Percentiles rank a stretch among this genome's conserved stretches.
Conservation (phyloP, 192 early-diverging fungal genomes). For the Phycomyces blakesleeanus region DNA sequence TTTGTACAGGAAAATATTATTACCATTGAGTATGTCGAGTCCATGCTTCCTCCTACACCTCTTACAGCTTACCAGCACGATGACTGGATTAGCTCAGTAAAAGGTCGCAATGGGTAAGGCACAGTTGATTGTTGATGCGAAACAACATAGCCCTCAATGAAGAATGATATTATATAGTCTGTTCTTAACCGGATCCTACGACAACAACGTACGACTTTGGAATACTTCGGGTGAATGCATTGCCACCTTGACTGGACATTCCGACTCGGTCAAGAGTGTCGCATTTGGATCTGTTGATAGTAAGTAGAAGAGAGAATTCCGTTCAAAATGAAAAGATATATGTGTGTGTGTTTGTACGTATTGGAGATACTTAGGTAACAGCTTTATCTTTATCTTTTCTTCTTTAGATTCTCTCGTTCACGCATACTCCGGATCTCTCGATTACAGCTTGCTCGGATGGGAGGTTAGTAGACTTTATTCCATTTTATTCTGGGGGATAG, state of each 20-base stretch:
- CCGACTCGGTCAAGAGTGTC: constrained; percentile 73
- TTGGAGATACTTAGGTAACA: neutral
- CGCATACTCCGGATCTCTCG: constrained; percentile 57
- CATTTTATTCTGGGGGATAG: neutral
- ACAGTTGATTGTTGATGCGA: neutral
- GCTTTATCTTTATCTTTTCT: constrained; percentile 1
- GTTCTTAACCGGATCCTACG: constrained; percentile 82
- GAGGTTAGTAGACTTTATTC: too few species aligned
- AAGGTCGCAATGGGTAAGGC: constrained; percentile 26
- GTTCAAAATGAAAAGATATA: too few species aligned
- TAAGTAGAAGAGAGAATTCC: constrained; percentile 31
- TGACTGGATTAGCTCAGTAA: constrained; percentile 90
- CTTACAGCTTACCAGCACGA: constrained; percentile 83
- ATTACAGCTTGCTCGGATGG: constrained; percentile 68
- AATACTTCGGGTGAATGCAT: constrained; percentile 68
- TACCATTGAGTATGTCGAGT: constrained; percentile 89
- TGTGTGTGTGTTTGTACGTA: too few species aligned
- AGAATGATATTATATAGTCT: constrained; percentile 15
- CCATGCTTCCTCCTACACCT: constrained; percentile 79
- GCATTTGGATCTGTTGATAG: constrained; percentile 58
- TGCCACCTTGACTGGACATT: constrained; percentile 63
- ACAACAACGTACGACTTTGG: constrained; percentile 82
- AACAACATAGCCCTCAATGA: neutral
- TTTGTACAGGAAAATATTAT: constrained; percentile 70
- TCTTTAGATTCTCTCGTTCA: constrained; percentile 43